phyloP scores from a whole-genome alignment of 2,329 filamentous ascomycete genomes.

The Hymenoscyphus fructigenus region DNA sequence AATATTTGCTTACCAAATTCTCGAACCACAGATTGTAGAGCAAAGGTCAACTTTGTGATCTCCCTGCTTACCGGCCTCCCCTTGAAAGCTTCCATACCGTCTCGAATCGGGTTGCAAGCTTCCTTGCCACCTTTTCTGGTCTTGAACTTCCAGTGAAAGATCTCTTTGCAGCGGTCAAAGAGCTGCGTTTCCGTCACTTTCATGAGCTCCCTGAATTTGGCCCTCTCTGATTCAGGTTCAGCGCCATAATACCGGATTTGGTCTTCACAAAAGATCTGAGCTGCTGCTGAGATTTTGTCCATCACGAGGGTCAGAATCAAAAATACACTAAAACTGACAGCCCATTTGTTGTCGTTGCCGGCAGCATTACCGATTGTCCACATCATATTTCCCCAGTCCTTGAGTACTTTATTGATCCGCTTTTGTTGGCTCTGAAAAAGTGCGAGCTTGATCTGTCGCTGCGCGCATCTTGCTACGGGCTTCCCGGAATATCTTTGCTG shows the following conservation, averaged over 20 bases:
- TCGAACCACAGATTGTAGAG: conserved; percentile 26
- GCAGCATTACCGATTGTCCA: conserved; percentile 31
- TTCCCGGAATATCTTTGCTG: conserved; percentile 27
- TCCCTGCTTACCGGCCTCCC: conserved; percentile 24
- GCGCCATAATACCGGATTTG: conserved; percentile 27
- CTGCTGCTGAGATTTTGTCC: conserved; percentile 29
- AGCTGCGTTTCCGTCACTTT: conserved; percentile 32
- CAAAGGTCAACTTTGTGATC: conserved; percentile 28
- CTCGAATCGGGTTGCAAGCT: conserved; percentile 36
- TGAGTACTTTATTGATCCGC: conserved; percentile 31
- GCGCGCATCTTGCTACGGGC: conserved; percentile 31
- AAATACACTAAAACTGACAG: conserved; percentile 34
- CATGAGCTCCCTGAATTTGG: conserved; percentile 26
- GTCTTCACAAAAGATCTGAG: conserved; percentile 28
- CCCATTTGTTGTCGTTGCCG: conserved; percentile 34
- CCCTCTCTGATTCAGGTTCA: conserved; percentile 25
- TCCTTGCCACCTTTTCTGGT: conserved; percentile 36
- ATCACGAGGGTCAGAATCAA: conserved; percentile 33
- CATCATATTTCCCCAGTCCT: conserved; percentile 35
- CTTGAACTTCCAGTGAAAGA: conserved; percentile 38
- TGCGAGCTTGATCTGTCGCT: conserved; percentile 35
- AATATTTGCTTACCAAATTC: conserved; percentile 30
- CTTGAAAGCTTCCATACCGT: conserved; percentile 32
- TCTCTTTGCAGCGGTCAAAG: conserved; percentile 36
- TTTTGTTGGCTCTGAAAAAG: conserved; percentile 33